Conservation (phyloP, 208 protist genomes). For the Lotmaria passim region DNA sequence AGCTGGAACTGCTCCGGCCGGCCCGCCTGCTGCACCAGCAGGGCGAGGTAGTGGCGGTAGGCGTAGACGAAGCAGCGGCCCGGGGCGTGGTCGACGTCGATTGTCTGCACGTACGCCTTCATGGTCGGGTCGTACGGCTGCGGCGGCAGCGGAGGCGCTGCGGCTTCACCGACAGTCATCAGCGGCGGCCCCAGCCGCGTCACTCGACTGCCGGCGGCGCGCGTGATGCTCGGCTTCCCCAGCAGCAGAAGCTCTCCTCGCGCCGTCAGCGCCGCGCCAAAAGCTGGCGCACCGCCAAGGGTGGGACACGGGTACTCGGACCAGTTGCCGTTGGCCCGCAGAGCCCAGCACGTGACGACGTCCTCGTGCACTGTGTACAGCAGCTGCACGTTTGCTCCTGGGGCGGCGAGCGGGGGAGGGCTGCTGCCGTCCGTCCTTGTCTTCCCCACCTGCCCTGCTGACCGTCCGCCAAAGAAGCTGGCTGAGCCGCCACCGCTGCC, state of each 20-base stretch:
- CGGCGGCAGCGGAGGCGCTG: neutral
- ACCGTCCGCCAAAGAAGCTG: conserved; percentile 6
- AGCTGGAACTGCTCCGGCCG: conserved; percentile 58
- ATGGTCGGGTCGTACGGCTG: conserved; percentile 46
- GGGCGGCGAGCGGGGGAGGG: neutral
- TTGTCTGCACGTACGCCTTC: conserved; percentile 68
- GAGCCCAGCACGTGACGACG: conserved; percentile 58
- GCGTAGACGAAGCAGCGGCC: conserved; percentile 66
- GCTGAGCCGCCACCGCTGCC: neutral
- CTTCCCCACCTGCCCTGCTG: neutral
- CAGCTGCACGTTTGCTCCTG: conserved; percentile 28
- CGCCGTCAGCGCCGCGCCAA: conserved; percentile 39
- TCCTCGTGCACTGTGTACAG: conserved; percentile 68
- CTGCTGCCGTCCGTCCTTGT: neutral
- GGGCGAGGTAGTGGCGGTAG: conserved; percentile 87
- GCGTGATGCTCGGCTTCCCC: conserved; percentile 5
- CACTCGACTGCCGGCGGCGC: conserved; percentile 9
- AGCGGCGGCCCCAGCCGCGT: conserved; percentile 13
- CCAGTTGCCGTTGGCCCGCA: conserved; percentile 35
- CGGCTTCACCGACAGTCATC: neutral
- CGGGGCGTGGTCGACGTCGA: conserved; percentile 60
- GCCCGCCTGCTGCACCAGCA: conserved; percentile 70
- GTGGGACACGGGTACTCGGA: conserved; percentile 50
- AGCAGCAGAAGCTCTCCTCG: conserved; percentile 53
- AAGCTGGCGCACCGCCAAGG: conserved; percentile 31